Evolutionary conservation across 306 rosid genomes (phyloP).

Genomic region (Trifolium fragiferum): DNA sequence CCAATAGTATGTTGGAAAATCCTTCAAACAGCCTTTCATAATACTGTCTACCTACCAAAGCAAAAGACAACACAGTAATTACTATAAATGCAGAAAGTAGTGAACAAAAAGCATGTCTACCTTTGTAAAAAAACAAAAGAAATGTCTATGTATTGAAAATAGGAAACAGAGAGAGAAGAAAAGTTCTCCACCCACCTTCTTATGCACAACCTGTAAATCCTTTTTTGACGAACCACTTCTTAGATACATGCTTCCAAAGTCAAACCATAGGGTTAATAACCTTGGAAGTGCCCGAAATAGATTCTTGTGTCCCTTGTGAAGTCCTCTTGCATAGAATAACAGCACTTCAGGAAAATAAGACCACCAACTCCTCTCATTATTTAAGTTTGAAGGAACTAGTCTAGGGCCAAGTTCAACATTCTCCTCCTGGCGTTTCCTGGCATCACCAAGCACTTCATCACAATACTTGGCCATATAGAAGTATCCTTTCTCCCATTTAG

Average conservation of each 20-base stretch:
- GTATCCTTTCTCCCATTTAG: conserved; percentile 96
- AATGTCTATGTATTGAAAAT: conserved; percentile 36
- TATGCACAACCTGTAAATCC: conserved; percentile 66
- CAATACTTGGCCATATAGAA: conserved; percentile 91
- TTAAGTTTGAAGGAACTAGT: conserved; percentile 61
- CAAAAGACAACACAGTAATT: conserved; percentile 39
- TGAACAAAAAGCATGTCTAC: conserved; percentile 31
- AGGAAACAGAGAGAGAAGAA: conserved; percentile 36
- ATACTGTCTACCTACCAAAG: conserved; percentile 67
- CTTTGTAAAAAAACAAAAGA: conserved; percentile 4
- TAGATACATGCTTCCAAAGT: conserved; percentile 86
- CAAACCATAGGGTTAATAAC: conserved; percentile 96
- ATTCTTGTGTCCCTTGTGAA: conserved; percentile 95
- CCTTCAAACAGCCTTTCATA: conserved; percentile 86
- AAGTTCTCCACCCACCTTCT: conserved; percentile 54
- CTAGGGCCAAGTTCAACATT: conserved; percentile 61
- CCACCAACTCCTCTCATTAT: conserved; percentile 86
- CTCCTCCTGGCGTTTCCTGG: conserved; percentile 96
- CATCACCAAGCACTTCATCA: conserved; percentile 94
- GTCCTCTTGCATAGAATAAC: conserved; percentile 91
- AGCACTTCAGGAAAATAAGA: conserved; percentile 82
- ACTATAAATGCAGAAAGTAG: conserved; percentile 37
- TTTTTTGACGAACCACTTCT: conserved; percentile 64
- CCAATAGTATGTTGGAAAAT: conserved; percentile 93
- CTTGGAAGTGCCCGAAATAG: conserved; percentile 98